These are phyloP conservation scores for Cicer bijugum DNA, from an alignment of 306 rosid genomes.

Conservation along the genomic window DNA sequence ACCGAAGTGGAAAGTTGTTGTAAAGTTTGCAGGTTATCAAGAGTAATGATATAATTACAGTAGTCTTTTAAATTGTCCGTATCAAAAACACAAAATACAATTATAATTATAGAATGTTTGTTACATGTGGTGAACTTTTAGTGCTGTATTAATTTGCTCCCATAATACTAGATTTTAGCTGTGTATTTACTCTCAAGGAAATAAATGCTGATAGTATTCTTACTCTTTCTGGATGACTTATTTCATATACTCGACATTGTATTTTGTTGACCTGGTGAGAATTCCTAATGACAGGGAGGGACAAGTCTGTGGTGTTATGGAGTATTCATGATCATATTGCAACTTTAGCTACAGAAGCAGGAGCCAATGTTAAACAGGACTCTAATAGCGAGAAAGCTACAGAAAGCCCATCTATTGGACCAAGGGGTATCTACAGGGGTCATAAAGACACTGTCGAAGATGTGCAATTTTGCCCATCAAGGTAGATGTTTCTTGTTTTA, in stretches of 20 bases:
- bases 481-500: slow-evolving; percentile 54
- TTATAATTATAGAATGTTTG: slow-evolving; percentile 1
- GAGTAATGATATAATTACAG: background rate
- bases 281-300: slow-evolving; percentile 69
- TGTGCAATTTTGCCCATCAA: slow-evolving; percentile 95
- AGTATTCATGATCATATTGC: slow-evolving; percentile 90
- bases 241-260: slow-evolving; percentile 23
- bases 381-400: slow-evolving; percentile 62
- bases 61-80: slow-evolving; percentile 8
- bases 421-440: slow-evolving; percentile 86
- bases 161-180: slow-evolving; percentile 14
- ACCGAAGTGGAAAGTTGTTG: background rate
- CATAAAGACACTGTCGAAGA: slow-evolving; percentile 94
- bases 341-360: slow-evolving; percentile 64
- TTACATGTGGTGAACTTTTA: background rate
- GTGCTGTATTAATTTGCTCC: slow-evolving; percentile 14
- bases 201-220: slow-evolving; percentile 13
- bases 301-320: slow-evolving; percentile 88
- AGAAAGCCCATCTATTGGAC: slow-evolving; percentile 74
- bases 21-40: slow-evolving; percentile 32
- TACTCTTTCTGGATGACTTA: slow-evolving; percentile 11
- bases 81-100: background rate
- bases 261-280: slow-evolving; percentile 40
- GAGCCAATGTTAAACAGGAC: slow-evolving; percentile 56
- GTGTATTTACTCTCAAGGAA: background rate